Evolutionary conservation across 2,329 filamentous ascomycete genomes (phyloP), one percentile per base, ranked within the genome.

Genomic region (Stagonosporopsis cucurbitacearum): DNA sequence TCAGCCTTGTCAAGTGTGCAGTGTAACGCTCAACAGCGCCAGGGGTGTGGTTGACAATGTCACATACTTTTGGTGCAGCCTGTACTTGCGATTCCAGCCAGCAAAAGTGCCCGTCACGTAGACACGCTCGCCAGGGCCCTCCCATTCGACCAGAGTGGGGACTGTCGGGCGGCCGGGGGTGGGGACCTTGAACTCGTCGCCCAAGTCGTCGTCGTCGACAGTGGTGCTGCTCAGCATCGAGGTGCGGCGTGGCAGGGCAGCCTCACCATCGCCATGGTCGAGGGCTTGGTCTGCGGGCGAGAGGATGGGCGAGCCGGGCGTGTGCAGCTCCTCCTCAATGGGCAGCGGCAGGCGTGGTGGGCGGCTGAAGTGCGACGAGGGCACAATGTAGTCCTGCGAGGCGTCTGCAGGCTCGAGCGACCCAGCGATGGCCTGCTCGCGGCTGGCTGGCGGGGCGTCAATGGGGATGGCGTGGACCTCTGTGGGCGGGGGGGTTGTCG

Each of bases 71-170:
- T 85, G 88, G 76, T 92, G 87, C 71, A 99, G 81, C 66, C 90
- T 86, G 74, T 93, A 96, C 78, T 98, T 98, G 74, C 90, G 89
- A 77, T 96, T 92, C 95, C 95, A 99, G 25, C 94, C 91, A 67
- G 96, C 96, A 72, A 98, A 97, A 19, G 95, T 98, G 63, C 94
- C 94, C 0, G 95, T 99, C 41, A 99, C 92, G 75, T 96, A 99
- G 62, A 98, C 87, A 77, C 93, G 96, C 54, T 96, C 90, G 55
- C 91, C 93, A 48, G 87, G 86, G 8, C 86, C 84, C 63, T 84
- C 85, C 95, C 95, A 99, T 77, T 96, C 90, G 55, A 99, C 86
- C 54, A 85, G 80, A 1, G 91, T 96, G 2, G 92, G 91, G 37
- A 98, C 90, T 7, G 90, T 90, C 35, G 90, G 89, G 59, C 88